Evolutionary conservation across 2,329 filamentous ascomycete genomes (phyloP).

Genomic region (Trichophaea hybrida): DNA sequence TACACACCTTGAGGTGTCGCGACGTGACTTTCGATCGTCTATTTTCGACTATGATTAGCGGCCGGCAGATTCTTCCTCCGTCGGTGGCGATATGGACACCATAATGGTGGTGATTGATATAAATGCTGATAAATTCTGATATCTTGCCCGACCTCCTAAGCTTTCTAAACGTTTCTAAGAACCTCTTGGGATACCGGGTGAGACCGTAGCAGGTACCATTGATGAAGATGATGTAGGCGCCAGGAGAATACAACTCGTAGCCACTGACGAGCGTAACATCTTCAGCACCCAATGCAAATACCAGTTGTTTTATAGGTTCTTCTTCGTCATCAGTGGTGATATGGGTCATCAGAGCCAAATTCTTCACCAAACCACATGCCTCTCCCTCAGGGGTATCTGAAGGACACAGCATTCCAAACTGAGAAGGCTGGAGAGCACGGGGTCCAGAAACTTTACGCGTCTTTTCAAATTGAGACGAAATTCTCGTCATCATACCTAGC

Average conservation of each 20-base stretch:
- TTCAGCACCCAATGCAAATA: constrained; percentile 74
- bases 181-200: constrained; percentile 72
- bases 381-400: constrained; percentile 98
- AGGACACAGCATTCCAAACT: constrained; percentile 95
- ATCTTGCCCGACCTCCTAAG: constrained; percentile 81
- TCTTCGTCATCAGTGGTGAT: constrained; percentile 96
- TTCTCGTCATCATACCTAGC: constrained; percentile 98
- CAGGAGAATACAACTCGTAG: constrained; percentile 69
- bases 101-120: constrained; percentile 83
- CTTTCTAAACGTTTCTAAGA: constrained; percentile 69
- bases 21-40: constrained; percentile 65
- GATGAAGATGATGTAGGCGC: constrained; percentile 79
- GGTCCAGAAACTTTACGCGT: constrained; percentile 92
- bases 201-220: constrained; percentile 89
- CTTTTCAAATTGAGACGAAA: constrained; percentile 97
- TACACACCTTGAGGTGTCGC: constrained; percentile 54
- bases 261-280: constrained; percentile 54
- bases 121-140: constrained; percentile 91
- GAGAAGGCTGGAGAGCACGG: constrained; percentile 86
- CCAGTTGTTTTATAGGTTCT: constrained; percentile 69
- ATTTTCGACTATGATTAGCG: constrained; percentile 88
- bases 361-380: constrained; percentile 94
- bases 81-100: constrained; percentile 93
- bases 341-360: constrained; percentile 95
- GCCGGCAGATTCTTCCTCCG: constrained; percentile 89